Percentiles rank a stretch among this genome's conserved stretches.
Conservation (phyloP, 306 rosid genomes). For the Herpetospermum pedunculosum region DNA sequence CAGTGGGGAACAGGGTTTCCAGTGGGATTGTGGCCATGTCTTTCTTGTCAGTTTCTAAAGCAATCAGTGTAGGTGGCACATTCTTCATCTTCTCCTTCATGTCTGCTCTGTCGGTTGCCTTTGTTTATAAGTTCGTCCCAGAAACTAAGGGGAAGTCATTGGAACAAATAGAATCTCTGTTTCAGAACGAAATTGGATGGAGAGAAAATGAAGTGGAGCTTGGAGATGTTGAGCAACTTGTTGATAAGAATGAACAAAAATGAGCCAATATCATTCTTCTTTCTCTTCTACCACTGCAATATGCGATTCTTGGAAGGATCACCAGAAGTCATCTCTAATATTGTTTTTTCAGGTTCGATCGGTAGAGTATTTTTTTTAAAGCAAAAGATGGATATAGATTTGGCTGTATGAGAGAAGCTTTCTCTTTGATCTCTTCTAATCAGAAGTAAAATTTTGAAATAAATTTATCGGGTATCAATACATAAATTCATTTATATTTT, state of each 20-base stretch:
- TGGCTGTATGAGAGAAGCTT: not conserved
- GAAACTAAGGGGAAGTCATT: slow-evolving; percentile 90
- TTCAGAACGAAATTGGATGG: slow-evolving; percentile 45
- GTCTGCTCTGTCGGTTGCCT: slow-evolving; percentile 56
- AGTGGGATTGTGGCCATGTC: slow-evolving; percentile 93
- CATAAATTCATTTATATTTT: not conserved
- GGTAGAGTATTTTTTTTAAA: not conserved
- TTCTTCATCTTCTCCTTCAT: slow-evolving; percentile 65
- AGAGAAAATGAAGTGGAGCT: slow-evolving; percentile 46
- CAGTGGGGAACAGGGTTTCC: slow-evolving; percentile 74
- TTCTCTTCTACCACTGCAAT: not conserved
- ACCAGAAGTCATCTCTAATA: not conserved
- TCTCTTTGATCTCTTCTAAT: not conserved
- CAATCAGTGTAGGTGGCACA: slow-evolving; percentile 48
- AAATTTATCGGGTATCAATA: not conserved
- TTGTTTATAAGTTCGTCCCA: slow-evolving; percentile 51
- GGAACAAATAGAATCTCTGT: slow-evolving; percentile 77
- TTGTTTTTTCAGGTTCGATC: not conserved
- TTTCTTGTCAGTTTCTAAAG: slow-evolving; percentile 52
- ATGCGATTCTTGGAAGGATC: not conserved
- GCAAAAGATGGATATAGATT: not conserved
- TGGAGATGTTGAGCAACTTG: slow-evolving; percentile 81
- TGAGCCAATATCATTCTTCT: not conserved
- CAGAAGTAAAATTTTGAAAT: not conserved
- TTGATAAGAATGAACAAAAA: slow-evolving; percentile 33